Conservation (phyloP, 2,329 filamentous ascomycete species). For the Orbilia javanica region DNA sequence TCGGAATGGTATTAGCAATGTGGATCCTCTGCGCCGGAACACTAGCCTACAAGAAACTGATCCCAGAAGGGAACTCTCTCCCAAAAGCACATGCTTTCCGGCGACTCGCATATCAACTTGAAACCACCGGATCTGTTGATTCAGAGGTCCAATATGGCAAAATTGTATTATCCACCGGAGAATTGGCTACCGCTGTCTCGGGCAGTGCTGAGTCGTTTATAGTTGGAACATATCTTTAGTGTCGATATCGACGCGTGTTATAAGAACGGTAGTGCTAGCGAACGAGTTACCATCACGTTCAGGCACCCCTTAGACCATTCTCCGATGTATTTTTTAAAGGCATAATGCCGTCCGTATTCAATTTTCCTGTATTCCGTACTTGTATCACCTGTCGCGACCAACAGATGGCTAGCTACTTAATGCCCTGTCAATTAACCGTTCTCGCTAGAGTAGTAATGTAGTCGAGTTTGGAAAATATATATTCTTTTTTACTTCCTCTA, state of each 20-base stretch:
- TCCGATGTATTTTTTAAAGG: too few species aligned
- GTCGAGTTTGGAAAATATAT: constrained; percentile 14
- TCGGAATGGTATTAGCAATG: background rate
- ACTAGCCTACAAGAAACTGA: background rate
- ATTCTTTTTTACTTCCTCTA: constrained; percentile 30
- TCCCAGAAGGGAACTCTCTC: background rate
- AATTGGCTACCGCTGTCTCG: background rate
- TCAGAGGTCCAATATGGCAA: background rate
- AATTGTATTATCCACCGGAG: background rate
- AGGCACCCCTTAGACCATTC: too few species aligned
- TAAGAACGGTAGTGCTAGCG: too few species aligned
- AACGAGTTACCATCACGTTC: too few species aligned
- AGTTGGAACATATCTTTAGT: background rate
- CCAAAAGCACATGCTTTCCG: constrained; percentile 5
- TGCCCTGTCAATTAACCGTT: background rate
- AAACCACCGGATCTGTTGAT: background rate
- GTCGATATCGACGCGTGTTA: too few species aligned
- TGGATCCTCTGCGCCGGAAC: background rate
- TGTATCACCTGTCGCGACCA: too few species aligned
- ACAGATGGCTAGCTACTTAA: background rate
- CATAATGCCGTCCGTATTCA: too few species aligned
- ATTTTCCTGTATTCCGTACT: too few species aligned
- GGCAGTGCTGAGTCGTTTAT: background rate
- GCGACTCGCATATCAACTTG: background rate
- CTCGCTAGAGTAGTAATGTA: background rate